Evolutionary conservation across 768 basidiomycete species (phyloP).

Genomic region (Pleurotus citrinopileatus): DNA sequence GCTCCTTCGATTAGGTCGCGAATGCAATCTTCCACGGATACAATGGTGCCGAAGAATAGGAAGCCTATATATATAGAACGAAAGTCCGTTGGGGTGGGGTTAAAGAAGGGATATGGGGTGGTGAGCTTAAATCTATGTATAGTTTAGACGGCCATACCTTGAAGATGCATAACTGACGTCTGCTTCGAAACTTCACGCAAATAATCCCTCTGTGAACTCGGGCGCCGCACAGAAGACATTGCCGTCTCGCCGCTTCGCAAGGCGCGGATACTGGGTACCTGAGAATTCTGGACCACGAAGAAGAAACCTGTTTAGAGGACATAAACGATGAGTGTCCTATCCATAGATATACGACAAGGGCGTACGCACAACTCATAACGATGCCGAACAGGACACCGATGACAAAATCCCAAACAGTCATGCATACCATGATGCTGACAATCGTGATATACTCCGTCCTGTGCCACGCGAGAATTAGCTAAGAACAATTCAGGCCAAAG

Average conservation of each 20-base stretch:
- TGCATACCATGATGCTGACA: slow-evolving; percentile 81
- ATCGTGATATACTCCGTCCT: slow-evolving; percentile 84
- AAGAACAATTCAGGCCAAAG: background rate
- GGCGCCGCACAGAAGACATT: slow-evolving; percentile 89
- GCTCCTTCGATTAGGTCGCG: slow-evolving; percentile 69
- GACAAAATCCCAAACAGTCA: slow-evolving; percentile 95
- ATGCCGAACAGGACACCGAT: slow-evolving; percentile 92
- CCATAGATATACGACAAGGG: background rate
- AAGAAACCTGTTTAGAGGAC: slow-evolving; percentile 87
- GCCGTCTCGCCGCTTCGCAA: slow-evolving; percentile 81
- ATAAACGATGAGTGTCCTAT: background rate
- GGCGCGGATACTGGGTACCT: slow-evolving; percentile 77
- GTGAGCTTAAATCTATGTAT: background rate
- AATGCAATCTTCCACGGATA: slow-evolving; percentile 85
- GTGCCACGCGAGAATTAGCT: slow-evolving; percentile 12
- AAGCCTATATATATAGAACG: slow-evolving; percentile 47
- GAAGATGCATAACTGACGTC: slow-evolving; percentile 83
- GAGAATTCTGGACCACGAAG: slow-evolving; percentile 96
- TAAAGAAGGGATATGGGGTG: background rate
- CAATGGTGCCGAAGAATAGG: slow-evolving; percentile 92
- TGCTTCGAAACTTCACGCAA: slow-evolving; percentile 91
- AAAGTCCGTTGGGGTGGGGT: background rate
- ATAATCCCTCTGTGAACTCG: slow-evolving; percentile 83
- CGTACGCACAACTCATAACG: slow-evolving; percentile 77
- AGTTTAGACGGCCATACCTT: slow-evolving; percentile 44